Evolutionary conservation across 495 filamentous ascomycete genomes (phyloP).

Genomic region (Podospora didyma): DNA sequence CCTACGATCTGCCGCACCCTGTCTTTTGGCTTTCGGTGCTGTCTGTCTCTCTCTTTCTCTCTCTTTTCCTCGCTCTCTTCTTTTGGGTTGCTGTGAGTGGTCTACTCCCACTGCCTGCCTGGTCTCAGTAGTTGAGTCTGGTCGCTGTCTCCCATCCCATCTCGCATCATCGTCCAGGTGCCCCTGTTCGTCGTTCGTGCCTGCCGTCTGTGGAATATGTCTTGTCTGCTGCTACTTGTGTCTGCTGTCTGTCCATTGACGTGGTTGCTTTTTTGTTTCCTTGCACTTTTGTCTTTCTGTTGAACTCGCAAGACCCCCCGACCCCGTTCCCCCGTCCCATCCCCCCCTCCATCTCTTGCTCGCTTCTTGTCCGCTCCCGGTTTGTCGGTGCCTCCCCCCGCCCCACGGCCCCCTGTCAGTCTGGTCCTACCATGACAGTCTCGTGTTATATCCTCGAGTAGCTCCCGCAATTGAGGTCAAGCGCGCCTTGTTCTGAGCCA

Average conservation of each 20-base stretch:
- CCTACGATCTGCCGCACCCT: constrained; percentile 19
- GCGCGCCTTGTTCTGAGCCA: constrained; percentile 1
- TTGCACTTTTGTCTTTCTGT: neutral
- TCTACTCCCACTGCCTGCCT: no score
- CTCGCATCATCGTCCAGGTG: neutral
- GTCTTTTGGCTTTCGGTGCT: neutral
- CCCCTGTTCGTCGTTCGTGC: neutral
- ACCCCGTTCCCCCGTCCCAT: neutral
- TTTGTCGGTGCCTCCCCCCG: constrained; percentile 6
- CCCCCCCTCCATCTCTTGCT: constrained; percentile 9
- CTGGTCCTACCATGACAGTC: neutral
- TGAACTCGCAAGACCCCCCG: no score
- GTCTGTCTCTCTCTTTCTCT: no score
- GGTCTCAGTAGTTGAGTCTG: neutral
- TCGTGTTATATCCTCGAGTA: constrained; percentile 13
- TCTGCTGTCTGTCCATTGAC: neutral
- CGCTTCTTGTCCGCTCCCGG: constrained; percentile 17
- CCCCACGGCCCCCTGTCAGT: neutral
- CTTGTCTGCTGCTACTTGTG: neutral
- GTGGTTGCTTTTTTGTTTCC: neutral
- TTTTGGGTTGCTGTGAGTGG: no score
- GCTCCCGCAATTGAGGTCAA: neutral
- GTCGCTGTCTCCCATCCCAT: no score
- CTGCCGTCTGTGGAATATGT: no score
- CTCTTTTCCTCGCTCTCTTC: no score